Conservation (phyloP, 148 eudicot species). For the Camellia lanceoleosa region DNA sequence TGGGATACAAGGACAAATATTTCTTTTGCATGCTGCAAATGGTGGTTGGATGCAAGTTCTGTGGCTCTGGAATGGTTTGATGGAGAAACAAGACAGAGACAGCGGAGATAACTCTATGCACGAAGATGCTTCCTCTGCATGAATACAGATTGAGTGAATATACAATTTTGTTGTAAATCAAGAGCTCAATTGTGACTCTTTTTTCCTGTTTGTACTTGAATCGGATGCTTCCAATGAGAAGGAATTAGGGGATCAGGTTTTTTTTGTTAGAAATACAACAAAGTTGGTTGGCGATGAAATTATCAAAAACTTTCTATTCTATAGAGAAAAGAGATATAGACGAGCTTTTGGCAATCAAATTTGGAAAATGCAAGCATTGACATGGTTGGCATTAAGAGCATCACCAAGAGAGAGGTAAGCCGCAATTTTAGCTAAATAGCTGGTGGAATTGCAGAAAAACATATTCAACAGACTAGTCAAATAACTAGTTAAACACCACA, state of each 20-base stretch:
- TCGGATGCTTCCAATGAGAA: background rate
- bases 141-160: background rate
- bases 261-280: too few relatives aligned
- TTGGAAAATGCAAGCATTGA: background rate
- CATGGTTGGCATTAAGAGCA: background rate
- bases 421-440: too few relatives aligned
- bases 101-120: background rate
- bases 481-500: too few relatives aligned
- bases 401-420: too few relatives aligned
- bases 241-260: background rate
- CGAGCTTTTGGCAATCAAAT: background rate
- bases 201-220: background rate
- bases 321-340: too few relatives aligned
- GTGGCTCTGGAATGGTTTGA: constrained; percentile 37
- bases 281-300: background rate
- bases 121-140: background rate
- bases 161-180: background rate
- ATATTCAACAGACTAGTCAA: too few relatives aligned
- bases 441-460: too few relatives aligned
- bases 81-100: background rate
- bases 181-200: too few relatives aligned
- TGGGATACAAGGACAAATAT: constrained; percentile 18
- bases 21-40: constrained; percentile 40
- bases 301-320: too few relatives aligned
- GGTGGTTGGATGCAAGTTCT: constrained; percentile 59